A percentile compares a stretch with the other conserved stretches of the same genome.
Conservation (phyloP, 2,329 filamentous ascomycete species). For the Paradendryphiella salina region DNA sequence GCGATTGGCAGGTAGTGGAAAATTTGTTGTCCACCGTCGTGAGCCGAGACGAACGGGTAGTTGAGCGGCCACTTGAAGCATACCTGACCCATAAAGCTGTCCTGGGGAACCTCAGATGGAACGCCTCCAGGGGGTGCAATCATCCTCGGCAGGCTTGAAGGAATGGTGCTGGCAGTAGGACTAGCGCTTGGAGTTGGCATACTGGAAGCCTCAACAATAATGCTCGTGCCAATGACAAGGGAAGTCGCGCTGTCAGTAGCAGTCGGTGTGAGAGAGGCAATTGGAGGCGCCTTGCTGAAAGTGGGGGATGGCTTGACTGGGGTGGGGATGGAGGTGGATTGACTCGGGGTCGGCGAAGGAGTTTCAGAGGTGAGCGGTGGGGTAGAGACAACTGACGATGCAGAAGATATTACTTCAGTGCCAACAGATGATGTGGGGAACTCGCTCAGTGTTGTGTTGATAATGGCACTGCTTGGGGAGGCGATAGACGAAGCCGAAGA, state of each 20-base stretch:
- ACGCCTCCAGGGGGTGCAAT: constrained; percentile 71
- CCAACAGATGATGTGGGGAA: constrained; percentile 8
- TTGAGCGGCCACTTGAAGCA: constrained; percentile 81
- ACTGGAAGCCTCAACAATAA: constrained; percentile 60
- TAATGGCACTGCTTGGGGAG: constrained; percentile 16
- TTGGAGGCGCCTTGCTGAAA: constrained; percentile 31
- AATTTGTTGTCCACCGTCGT: constrained; percentile 78
- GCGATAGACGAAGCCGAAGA: constrained; percentile 13
- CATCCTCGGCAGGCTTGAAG: constrained; percentile 70
- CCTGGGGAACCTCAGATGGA: constrained; percentile 58
- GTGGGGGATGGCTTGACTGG: constrained; percentile 21
- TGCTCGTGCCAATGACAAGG: constrained; percentile 62
- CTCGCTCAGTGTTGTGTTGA: constrained; percentile 17
- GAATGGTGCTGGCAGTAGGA: constrained; percentile 57
- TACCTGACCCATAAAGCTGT: constrained; percentile 75
- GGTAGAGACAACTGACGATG: background rate
- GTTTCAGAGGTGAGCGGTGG: constrained; percentile 6
- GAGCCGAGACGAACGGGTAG: constrained; percentile 76
- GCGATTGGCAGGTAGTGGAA: constrained; percentile 76
- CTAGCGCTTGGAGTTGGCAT: constrained; percentile 47
- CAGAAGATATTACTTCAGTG: background rate
- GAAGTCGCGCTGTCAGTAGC: constrained; percentile 52
- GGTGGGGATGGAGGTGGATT: constrained; percentile 20
- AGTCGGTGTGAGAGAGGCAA: constrained; percentile 51
- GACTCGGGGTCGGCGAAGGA: constrained; percentile 8